Conservation (phyloP, 345 rosid species). For the Brassica napus region DNA sequence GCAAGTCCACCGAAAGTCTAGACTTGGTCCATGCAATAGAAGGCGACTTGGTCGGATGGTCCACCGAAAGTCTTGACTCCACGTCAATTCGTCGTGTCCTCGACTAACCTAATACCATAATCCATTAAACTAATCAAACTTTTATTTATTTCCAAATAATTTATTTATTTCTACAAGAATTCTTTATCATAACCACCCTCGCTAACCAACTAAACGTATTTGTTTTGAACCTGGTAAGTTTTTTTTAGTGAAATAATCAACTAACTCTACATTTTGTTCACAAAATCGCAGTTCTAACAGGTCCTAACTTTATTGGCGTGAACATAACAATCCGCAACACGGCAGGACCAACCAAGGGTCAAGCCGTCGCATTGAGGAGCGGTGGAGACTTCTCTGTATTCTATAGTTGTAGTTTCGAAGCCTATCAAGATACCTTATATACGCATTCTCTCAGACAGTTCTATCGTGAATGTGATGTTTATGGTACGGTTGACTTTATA, state of each 20-base stretch:
- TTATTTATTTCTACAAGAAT: background rate
- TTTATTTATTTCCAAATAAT: background rate
- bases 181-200: background rate
- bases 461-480: slow-evolving; percentile 84
- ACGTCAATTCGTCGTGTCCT: slow-evolving; percentile 37
- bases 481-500: slow-evolving; percentile 91
- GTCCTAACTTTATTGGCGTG: slow-evolving; percentile 73
- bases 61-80: slow-evolving; percentile 33
- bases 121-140: slow-evolving; percentile 16
- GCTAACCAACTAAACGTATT: background rate
- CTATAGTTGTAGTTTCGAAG: slow-evolving; percentile 85
- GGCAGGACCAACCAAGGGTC: slow-evolving; percentile 79
- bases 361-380: slow-evolving; percentile 79
- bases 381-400: slow-evolving; percentile 79
- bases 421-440: slow-evolving; percentile 83
- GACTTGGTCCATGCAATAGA: slow-evolving; percentile 30
- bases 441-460: slow-evolving; percentile 78
- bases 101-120: slow-evolving; percentile 26
- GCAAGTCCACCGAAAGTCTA: background rate
- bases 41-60: slow-evolving; percentile 36
- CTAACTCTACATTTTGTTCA: slow-evolving; percentile 13
- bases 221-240: background rate
- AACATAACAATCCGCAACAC: slow-evolving; percentile 84
- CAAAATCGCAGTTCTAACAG: slow-evolving; percentile 57
- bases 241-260: background rate